These are phyloP conservation scores for Penicillium verhagenii DNA, from an alignment of 495 filamentous ascomycete genomes.

Conservation along the genomic window DNA sequence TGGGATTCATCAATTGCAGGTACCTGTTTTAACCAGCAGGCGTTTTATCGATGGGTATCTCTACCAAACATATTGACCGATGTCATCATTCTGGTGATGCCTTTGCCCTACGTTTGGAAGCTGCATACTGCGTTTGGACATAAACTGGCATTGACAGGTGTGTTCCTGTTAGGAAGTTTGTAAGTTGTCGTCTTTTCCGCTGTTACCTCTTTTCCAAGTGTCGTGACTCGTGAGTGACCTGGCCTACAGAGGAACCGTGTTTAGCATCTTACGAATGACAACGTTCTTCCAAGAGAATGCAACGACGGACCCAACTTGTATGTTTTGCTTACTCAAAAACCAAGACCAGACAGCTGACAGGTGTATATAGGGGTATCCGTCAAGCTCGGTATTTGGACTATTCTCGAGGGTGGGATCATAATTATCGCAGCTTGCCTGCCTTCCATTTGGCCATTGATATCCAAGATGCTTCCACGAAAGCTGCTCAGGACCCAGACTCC, in stretches of 20 bases:
- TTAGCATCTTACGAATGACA: neutral
- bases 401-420: neutral
- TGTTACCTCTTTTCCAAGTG: neutral
- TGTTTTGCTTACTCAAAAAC: neutral
- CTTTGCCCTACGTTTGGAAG: neutral
- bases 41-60: neutral
- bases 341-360: neutral
- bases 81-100: neutral
- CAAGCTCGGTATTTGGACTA: neutral
- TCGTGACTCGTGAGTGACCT: neutral
- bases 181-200: neutral
- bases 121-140: neutral
- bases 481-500: too few species aligned
- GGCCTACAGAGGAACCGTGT: neutral
- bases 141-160: neutral
- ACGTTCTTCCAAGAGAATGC: neutral
- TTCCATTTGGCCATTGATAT: neutral
- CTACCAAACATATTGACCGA: neutral
- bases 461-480: too few species aligned
- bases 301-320: neutral
- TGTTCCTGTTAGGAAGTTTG: neutral
- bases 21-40: neutral
- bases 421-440: neutral
- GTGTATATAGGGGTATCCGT: neutral
- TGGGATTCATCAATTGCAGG: neutral